Conservation (phyloP, 2,329 filamentous ascomycete genomes). For the Aureobasidium sp. region DNA sequence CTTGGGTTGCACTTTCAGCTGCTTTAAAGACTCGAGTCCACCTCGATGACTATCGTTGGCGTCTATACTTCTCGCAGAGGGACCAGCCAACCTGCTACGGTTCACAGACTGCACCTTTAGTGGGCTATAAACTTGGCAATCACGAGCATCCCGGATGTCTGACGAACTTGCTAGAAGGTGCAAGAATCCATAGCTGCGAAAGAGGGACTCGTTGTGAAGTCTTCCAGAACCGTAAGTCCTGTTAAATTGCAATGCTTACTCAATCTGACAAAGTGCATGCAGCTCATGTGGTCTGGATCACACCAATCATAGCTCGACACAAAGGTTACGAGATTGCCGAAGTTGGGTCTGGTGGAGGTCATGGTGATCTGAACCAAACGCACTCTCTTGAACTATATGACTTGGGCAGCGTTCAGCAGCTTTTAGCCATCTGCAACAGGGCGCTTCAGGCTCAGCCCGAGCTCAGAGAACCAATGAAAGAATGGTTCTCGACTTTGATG, state of each 20-base stretch:
- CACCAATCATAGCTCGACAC: conserved; percentile 62
- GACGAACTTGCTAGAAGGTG: conserved; percentile 48
- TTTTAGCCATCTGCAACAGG: conserved; percentile 43
- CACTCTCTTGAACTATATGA: conserved; percentile 56
- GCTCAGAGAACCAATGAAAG: conserved; percentile 26
- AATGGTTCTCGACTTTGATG: conserved; percentile 22
- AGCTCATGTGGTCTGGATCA: conserved; percentile 60
- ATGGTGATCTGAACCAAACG: conserved; percentile 61
- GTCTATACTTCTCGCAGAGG: conserved; percentile 56
- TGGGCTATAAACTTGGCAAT: conserved; percentile 70
- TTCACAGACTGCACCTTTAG: conserved; percentile 57
- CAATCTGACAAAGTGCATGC: neutral
- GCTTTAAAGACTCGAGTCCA: conserved; percentile 65
- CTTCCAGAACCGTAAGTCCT: conserved; percentile 28
- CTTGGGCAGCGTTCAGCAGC: conserved; percentile 37
- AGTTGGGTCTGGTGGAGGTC: conserved; percentile 68
- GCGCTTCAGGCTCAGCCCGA: conserved; percentile 28
- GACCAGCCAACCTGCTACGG: conserved; percentile 37
- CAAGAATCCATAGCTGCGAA: conserved; percentile 79
- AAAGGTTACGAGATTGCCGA: conserved; percentile 60
- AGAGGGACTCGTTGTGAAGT: conserved; percentile 54
- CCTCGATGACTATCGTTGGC: conserved; percentile 70
- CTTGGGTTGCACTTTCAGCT: conserved; percentile 73
- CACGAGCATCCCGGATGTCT: conserved; percentile 60
- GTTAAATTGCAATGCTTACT: neutral